Percentiles rank a stretch among this genome's conserved stretches.
Conservation (phyloP, 192 early-diverging fungal genomes). For the Radiomyces spectabilis region DNA sequence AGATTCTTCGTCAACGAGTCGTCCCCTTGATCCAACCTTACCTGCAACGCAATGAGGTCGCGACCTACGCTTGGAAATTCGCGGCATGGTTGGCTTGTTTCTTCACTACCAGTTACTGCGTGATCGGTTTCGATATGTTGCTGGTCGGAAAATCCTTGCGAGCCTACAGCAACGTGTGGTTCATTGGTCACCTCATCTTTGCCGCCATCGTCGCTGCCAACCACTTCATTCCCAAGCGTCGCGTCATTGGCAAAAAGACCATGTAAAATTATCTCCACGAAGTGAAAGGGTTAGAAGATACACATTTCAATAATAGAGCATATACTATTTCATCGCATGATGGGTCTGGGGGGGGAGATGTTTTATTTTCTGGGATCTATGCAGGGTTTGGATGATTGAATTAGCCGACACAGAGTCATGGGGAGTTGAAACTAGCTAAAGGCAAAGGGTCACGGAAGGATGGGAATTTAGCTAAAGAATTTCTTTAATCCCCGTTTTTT, state of each 20-base stretch:
- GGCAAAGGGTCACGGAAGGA: no score
- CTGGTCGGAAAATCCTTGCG: slow-evolving; percentile 7
- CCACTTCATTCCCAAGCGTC: background rate
- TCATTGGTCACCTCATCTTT: slow-evolving; percentile 22
- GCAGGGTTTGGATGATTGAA: no score
- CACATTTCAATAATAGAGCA: no score
- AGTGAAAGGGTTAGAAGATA: no score
- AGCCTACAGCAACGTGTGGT: slow-evolving; percentile 22
- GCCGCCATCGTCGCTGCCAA: slow-evolving; percentile 6
- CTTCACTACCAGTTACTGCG: slow-evolving; percentile 36
- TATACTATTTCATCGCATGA: no score
- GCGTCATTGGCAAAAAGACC: background rate
- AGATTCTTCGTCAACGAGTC: slow-evolving; percentile 22
- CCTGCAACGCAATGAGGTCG: slow-evolving; percentile 16
- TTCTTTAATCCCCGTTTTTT: slow-evolving; percentile 23
- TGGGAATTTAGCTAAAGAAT: slow-evolving; percentile 23
- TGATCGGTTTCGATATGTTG: slow-evolving; percentile 43
- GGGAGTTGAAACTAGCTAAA: no score
- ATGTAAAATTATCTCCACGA: no score
- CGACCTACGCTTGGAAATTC: slow-evolving; percentile 17
- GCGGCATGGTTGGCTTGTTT: slow-evolving; percentile 37
- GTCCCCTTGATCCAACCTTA: slow-evolving; percentile 24
- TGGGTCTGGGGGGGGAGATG: no score
- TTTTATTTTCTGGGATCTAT: no score
- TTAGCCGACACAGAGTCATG: no score